A percentile compares a stretch with the other conserved stretches of the same genome.
These are phyloP conservation scores for Ganoderma lucidum DNA, from an alignment of 1,284 basidiomycete species.

Conservation along the genomic window DNA sequence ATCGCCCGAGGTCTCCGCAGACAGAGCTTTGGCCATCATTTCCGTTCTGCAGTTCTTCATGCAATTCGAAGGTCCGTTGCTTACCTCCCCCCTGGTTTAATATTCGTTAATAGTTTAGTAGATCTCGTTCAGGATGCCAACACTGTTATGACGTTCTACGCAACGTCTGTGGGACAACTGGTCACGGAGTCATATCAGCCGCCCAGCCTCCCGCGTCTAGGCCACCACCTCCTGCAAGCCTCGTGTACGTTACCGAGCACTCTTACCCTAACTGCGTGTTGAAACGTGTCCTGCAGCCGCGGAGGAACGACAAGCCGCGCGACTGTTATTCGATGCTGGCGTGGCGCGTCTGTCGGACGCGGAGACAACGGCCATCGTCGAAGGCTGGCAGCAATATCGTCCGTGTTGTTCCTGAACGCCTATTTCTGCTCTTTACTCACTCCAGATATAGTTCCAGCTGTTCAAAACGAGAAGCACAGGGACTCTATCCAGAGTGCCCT, in stretches of 20 bases:
- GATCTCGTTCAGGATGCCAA: constrained; percentile 72
- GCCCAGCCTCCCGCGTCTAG: constrained; percentile 78
- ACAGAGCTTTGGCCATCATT: constrained; percentile 72
- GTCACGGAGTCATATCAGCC: constrained; percentile 67
- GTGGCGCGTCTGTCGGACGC: constrained; percentile 73
- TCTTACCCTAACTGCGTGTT: background rate
- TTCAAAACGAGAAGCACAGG: constrained; percentile 62
- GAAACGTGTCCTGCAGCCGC: constrained; percentile 46
- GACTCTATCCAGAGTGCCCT: constrained; percentile 65
- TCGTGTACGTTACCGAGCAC: constrained; percentile 58
- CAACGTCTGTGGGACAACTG: constrained; percentile 66
- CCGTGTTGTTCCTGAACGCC: constrained; percentile 36
- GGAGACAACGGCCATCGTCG: constrained; percentile 66
- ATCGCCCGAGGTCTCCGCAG: constrained; percentile 74
- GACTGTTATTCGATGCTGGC: constrained; percentile 79
- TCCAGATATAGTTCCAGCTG: constrained; percentile 67
- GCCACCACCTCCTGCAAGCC: constrained; percentile 77
- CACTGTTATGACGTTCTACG: constrained; percentile 81
- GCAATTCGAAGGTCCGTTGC: constrained; percentile 68
- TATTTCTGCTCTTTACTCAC: background rate
- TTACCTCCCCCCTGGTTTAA: background rate
- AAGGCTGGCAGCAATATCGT: constrained; percentile 78
- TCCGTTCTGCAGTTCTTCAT: constrained; percentile 75
- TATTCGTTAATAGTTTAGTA: constrained; percentile 37
- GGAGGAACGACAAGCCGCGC: constrained; percentile 79